phyloP scores from a whole-genome alignment of 2,329 filamentous ascomycete species.

The Penicillium sp. region DNA sequence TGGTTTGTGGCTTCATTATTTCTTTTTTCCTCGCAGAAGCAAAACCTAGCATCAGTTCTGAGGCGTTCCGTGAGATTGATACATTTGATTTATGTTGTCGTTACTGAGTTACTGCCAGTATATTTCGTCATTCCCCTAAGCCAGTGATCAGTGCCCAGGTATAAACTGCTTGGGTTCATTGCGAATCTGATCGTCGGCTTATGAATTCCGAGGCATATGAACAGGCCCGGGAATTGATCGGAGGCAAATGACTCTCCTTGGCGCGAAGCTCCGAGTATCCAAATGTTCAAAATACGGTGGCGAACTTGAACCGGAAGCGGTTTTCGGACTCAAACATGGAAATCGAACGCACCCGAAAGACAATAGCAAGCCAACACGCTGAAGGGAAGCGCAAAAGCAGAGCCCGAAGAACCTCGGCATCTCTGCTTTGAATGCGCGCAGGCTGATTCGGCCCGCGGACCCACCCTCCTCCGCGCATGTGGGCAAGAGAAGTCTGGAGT shows the following conservation, averaged over 20 bases:
- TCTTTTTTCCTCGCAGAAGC: too few relatives aligned
- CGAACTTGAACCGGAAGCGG: neutral
- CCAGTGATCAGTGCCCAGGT: neutral
- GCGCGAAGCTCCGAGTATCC: neutral
- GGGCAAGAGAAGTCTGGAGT: slow-evolving; percentile 23
- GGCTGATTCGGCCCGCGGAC: slow-evolving; percentile 32
- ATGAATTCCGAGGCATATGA: slow-evolving; percentile 27
- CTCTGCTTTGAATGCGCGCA: slow-evolving; percentile 19
- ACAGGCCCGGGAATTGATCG: slow-evolving; percentile 21
- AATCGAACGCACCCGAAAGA: slow-evolving; percentile 2
- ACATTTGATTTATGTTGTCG: neutral
- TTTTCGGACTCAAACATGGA: neutral
- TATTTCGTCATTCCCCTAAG: neutral
- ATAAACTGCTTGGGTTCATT: neutral
- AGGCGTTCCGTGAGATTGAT: neutral
- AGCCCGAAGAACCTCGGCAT: slow-evolving; percentile 33
- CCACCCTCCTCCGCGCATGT: slow-evolving; percentile 35
- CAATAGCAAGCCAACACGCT: slow-evolving; percentile 4
- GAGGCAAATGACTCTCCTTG: slow-evolving; percentile 9
- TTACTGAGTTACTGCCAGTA: too few relatives aligned
- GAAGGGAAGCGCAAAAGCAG: neutral
- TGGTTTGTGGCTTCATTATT: neutral
- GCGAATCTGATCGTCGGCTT: slow-evolving; percentile 14
- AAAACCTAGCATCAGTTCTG: too few relatives aligned
- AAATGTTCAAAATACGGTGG: neutral